Conservation (phyloP, 1,139 yeast genomes). For the Magnusiomyces suaveolens region DNA sequence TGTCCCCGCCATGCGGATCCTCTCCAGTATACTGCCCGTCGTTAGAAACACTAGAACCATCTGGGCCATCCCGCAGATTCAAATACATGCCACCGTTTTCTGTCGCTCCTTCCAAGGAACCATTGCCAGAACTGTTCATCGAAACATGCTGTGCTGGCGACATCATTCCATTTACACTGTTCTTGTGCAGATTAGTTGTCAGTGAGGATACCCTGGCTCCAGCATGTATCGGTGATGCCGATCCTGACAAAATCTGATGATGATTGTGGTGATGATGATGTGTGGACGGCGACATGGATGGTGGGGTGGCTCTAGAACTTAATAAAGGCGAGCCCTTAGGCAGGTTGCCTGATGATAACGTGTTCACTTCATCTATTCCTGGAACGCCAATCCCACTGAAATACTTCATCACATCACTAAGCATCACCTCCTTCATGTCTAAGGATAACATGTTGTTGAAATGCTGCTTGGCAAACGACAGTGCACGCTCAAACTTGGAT, state of each 20-base stretch:
- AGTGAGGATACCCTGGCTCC: conserved; percentile 1
- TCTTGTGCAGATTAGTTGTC: conserved; percentile 4
- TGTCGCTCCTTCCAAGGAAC: background rate
- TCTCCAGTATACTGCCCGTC: background rate
- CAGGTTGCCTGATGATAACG: background rate
- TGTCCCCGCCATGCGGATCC: background rate
- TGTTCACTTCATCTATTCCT: conserved; percentile 2
- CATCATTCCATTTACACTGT: conserved; percentile 2
- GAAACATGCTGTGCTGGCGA: background rate
- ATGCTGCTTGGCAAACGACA: conserved; percentile 11
- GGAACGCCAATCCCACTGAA: conserved; percentile 11
- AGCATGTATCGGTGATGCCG: background rate
- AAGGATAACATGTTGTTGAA: conserved; percentile 9
- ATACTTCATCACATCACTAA: conserved; percentile 8
- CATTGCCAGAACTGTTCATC: background rate
- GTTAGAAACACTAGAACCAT: background rate
- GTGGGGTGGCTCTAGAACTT: conserved; percentile 1
- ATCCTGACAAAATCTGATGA: conserved; percentile 2
- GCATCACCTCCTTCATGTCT: conserved; percentile 12
- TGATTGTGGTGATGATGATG: background rate
- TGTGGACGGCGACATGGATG: conserved; percentile 2
- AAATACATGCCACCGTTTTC: background rate
- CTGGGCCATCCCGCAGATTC: background rate
- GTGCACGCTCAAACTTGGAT: conserved; percentile 12
- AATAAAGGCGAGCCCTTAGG: conserved; percentile 3